These are phyloP conservation scores for Pholiota conissans DNA, from an alignment of 768 basidiomycete species.

Conservation along the genomic window DNA sequence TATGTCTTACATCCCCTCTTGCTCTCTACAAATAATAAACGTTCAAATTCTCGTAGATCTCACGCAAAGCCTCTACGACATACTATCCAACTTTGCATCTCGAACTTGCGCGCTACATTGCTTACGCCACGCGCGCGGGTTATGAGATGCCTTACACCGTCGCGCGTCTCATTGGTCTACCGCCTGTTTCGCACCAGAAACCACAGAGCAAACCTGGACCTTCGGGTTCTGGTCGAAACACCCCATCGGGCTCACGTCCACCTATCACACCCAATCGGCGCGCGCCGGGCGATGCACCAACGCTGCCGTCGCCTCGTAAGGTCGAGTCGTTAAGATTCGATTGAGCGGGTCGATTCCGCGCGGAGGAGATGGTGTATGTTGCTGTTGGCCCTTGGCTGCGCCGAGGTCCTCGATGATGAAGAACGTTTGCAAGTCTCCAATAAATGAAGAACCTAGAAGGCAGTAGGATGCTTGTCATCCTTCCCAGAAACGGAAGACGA, in stretches of 20 bases:
- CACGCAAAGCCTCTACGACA: slow-evolving; percentile 90
- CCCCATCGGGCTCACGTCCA: slow-evolving; percentile 20
- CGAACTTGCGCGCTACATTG: slow-evolving; percentile 87
- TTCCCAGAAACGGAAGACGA: too few species aligned
- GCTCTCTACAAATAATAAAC: not conserved
- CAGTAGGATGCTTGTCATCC: too few species aligned
- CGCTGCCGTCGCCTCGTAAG: slow-evolving; percentile 17
- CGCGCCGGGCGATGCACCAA: slow-evolving; percentile 5
- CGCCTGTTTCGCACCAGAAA: slow-evolving; percentile 43
- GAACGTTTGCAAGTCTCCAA: not conserved
- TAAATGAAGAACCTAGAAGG: too few species aligned
- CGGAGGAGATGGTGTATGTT: not conserved
- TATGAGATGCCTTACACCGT: slow-evolving; percentile 83
- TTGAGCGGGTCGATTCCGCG: not conserved
- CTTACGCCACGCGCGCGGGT: slow-evolving; percentile 60
- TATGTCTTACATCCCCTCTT: slow-evolving; percentile 34
- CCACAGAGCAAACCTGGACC: not conserved
- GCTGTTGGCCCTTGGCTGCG: not conserved
- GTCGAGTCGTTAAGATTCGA: slow-evolving; percentile 17
- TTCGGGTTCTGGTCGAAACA: slow-evolving; percentile 34
- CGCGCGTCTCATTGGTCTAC: slow-evolving; percentile 75
- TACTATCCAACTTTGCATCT: slow-evolving; percentile 96
- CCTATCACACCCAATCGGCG: slow-evolving; percentile 10
- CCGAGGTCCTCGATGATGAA: not conserved
- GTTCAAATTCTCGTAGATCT: slow-evolving; percentile 53